These are phyloP conservation scores for Rubroboletus satanas DNA, from an alignment of 768 basidiomycete genomes.

Conservation along the genomic window DNA sequence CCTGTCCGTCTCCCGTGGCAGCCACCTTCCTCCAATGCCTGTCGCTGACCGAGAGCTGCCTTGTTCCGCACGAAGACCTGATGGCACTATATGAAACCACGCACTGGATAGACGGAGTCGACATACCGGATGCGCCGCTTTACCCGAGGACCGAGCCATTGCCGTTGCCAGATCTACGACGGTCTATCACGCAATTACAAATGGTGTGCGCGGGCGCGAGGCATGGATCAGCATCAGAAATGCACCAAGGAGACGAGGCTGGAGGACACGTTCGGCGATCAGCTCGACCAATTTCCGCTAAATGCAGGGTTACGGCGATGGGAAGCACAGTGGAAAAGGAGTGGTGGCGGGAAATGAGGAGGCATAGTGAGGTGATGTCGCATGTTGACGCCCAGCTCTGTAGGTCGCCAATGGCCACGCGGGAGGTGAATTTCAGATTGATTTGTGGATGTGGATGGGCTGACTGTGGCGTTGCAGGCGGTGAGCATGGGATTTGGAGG, in stretches of 20 bases:
- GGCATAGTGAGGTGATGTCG: slow-evolving; percentile 46
- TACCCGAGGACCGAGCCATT: slow-evolving; percentile 31
- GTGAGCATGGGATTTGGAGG: slow-evolving; percentile 17
- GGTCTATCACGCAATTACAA: slow-evolving; percentile 61
- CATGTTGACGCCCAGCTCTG: slow-evolving; percentile 51
- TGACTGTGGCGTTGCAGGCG: slow-evolving; percentile 16
- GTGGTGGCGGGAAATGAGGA: slow-evolving; percentile 28
- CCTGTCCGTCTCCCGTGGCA: slow-evolving; percentile 52
- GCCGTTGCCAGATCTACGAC: slow-evolving; percentile 55
- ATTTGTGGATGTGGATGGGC: neutral
- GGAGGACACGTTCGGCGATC: slow-evolving; percentile 28
- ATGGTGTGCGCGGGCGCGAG: slow-evolving; percentile 38
- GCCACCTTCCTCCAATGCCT: slow-evolving; percentile 67
- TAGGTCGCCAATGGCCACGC: slow-evolving; percentile 30
- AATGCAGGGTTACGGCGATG: slow-evolving; percentile 20
- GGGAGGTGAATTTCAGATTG: slow-evolving; percentile 37
- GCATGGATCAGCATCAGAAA: slow-evolving; percentile 31
- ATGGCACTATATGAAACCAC: slow-evolving; percentile 43
- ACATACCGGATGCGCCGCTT: slow-evolving; percentile 35
- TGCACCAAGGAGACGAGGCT: slow-evolving; percentile 29
- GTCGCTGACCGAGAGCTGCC: slow-evolving; percentile 53
- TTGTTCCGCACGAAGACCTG: slow-evolving; percentile 41
- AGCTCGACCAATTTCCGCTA: slow-evolving; percentile 32
- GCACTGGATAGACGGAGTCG: slow-evolving; percentile 19
- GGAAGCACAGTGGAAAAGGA: slow-evolving; percentile 14